phyloP scores from a whole-genome alignment of 768 basidiomycete genomes.

The Termitomyces sp. region DNA sequence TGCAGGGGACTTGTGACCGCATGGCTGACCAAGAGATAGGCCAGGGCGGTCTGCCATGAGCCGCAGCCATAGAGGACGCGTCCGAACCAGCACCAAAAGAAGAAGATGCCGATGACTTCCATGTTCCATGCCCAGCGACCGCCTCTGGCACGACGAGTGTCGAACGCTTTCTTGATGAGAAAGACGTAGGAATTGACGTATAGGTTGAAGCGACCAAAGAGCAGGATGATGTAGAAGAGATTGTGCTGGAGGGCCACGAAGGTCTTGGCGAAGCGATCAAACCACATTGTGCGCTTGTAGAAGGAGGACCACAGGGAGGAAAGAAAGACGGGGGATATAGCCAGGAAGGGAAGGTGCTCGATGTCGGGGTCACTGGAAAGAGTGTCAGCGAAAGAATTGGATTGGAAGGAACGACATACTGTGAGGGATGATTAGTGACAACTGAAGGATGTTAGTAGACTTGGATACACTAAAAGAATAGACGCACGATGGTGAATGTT shows the following conservation, averaged over 20 bases:
- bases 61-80: conserved; percentile 69
- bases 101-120: conserved; percentile 72
- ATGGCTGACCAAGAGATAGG: conserved; percentile 84
- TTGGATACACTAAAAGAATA: background rate
- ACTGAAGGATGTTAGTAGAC: conserved; percentile 46
- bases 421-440: conserved; percentile 95
- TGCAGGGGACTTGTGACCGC: conserved; percentile 88
- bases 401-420: conserved; percentile 48
- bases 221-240: conserved; percentile 89
- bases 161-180: conserved; percentile 64
- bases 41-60: conserved; percentile 64
- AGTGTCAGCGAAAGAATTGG: conserved; percentile 10
- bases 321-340: conserved; percentile 87
- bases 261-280: conserved; percentile 66
- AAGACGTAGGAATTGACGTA: conserved; percentile 84
- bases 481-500: conserved; percentile 30
- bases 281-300: conserved; percentile 82
- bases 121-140: conserved; percentile 76
- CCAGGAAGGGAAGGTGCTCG: conserved; percentile 90
- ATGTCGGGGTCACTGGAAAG: conserved; percentile 74
- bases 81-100: conserved; percentile 91
- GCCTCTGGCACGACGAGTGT: conserved; percentile 62
- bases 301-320: conserved; percentile 89
- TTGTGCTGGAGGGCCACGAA: conserved; percentile 84
- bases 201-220: conserved; percentile 92